phyloP scores from a whole-genome alignment of 352 stramenopile species.

The Phytophthora foliorum region DNA sequence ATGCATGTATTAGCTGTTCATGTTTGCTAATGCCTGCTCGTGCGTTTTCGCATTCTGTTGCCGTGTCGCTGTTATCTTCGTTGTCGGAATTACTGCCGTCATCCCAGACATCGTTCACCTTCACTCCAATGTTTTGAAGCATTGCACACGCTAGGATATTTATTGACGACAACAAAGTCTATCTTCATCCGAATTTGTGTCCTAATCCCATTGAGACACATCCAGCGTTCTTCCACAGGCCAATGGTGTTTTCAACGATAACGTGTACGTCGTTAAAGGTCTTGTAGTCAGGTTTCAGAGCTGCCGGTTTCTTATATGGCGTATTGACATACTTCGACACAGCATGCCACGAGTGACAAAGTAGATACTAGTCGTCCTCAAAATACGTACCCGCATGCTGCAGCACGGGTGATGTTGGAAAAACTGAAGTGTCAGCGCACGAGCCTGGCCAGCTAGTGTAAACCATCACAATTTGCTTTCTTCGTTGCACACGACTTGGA shows the following conservation, averaged over 20 bases:
- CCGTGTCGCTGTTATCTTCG: neutral
- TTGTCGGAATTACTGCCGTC: neutral
- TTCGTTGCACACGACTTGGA: slow-evolving; percentile 16
- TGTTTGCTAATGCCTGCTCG: neutral
- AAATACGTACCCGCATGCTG: neutral
- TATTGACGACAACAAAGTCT: slow-evolving; percentile 2
- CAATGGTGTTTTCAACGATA: slow-evolving; percentile 6
- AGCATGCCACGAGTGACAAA: slow-evolving; percentile 5
- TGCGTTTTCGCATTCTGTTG: neutral
- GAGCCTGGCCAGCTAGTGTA: slow-evolving; percentile 5
- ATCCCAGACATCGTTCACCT: neutral
- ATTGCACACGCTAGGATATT: slow-evolving; percentile 3
- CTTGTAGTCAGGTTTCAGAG: neutral
- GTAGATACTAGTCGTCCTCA: slow-evolving; percentile 1
- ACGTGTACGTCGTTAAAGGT: slow-evolving; percentile 10
- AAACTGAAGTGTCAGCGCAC: neutral
- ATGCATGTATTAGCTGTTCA: neutral
- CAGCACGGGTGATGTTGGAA: neutral
- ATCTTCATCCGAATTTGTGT: slow-evolving; percentile 2
- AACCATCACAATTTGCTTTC: slow-evolving; percentile 6
- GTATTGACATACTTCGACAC: slow-evolving; percentile 1
- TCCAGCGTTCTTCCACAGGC: slow-evolving; percentile 2
- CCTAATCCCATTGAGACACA: slow-evolving; percentile 13
- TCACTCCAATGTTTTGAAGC: slow-evolving; percentile 8
- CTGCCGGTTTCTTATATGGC: slow-evolving; percentile 4